Evolutionary conservation across 2,329 filamentous ascomycete genomes (phyloP).

Genomic region (Verticillium nubilum): DNA sequence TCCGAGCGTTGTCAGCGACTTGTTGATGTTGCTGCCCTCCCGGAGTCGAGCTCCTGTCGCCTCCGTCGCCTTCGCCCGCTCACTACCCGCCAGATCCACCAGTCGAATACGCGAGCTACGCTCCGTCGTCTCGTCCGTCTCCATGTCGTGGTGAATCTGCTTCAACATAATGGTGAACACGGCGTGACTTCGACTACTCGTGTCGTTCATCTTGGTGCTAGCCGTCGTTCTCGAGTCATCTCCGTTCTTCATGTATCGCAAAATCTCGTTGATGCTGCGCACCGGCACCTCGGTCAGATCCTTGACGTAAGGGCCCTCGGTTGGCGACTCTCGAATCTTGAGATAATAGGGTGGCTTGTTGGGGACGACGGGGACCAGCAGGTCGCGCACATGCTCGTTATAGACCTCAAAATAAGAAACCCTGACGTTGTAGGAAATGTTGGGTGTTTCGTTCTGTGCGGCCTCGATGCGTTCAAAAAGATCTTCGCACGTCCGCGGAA

Average conservation of each 20-base stretch:
- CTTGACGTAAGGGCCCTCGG: conserved; percentile 94
- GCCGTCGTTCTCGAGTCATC: conserved; percentile 84
- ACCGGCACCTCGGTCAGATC: conserved; percentile 92
- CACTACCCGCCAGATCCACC: conserved; percentile 90
- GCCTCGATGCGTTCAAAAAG: conserved; percentile 89
- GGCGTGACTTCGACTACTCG: conserved; percentile 89
- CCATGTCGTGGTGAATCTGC: conserved; percentile 95
- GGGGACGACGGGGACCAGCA: conserved; percentile 68
- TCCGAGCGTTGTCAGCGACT: conserved; percentile 91
- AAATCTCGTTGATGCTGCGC: conserved; percentile 77
- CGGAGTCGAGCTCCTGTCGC: conserved; percentile 85
- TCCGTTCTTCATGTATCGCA: conserved; percentile 85
- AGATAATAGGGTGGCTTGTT: conserved; percentile 83
- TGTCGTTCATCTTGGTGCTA: conserved; percentile 99
- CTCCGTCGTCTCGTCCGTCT: conserved; percentile 96
- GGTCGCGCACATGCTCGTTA: conserved; percentile 95
- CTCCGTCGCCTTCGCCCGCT: conserved; percentile 91
- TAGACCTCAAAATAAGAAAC: conserved; percentile 99
- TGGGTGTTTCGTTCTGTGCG: conserved; percentile 70
- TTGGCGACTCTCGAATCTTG: conserved; percentile 93
- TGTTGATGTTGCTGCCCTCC: conserved; percentile 98
- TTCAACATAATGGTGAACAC: conserved; percentile 98
- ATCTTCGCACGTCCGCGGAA: conserved; percentile 92
- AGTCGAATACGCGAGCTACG: conserved; percentile 88
- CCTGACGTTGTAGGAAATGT: conserved; percentile 93